These are phyloP conservation scores for Termitomyces sp. DNA, from an alignment of 768 basidiomycete genomes.

Conservation along the genomic window DNA sequence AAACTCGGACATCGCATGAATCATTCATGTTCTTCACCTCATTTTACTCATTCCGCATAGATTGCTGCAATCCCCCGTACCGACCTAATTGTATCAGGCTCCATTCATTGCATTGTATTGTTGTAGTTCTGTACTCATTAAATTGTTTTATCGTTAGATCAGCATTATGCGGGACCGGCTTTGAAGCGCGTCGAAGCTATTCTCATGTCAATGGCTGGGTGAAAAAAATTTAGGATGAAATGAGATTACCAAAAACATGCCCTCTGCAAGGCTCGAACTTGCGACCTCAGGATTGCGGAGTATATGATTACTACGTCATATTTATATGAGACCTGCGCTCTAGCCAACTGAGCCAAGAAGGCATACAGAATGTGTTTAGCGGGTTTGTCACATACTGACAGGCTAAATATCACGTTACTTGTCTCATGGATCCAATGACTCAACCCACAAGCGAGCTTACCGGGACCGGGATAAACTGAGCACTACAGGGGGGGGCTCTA, in stretches of 20 bases:
- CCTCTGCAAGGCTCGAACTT: constrained; percentile 50
- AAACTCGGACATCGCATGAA: neutral
- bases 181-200: too few relatives aligned
- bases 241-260: constrained; percentile 23
- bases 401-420: too few relatives aligned
- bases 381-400: too few relatives aligned
- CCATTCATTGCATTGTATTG: constrained; percentile 7
- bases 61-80: constrained; percentile 4
- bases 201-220: too few relatives aligned
- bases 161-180: too few relatives aligned
- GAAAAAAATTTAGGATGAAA: too few relatives aligned
- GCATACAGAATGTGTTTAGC: too few relatives aligned
- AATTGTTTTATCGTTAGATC: neutral
- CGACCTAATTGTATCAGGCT: neutral
- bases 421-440: too few relatives aligned
- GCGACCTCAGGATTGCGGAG: constrained; percentile 43
- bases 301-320: neutral
- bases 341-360: constrained; percentile 7
- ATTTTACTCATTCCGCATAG: constrained; percentile 1
- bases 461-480: too few relatives aligned
- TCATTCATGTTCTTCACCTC: neutral
- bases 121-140: constrained; percentile 4
- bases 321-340: constrained; percentile 5
- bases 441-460: too few relatives aligned
- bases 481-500: too few relatives aligned